phyloP scores from a whole-genome alignment of 164 flowering plant genomes.

The Vitis riparia region DNA sequence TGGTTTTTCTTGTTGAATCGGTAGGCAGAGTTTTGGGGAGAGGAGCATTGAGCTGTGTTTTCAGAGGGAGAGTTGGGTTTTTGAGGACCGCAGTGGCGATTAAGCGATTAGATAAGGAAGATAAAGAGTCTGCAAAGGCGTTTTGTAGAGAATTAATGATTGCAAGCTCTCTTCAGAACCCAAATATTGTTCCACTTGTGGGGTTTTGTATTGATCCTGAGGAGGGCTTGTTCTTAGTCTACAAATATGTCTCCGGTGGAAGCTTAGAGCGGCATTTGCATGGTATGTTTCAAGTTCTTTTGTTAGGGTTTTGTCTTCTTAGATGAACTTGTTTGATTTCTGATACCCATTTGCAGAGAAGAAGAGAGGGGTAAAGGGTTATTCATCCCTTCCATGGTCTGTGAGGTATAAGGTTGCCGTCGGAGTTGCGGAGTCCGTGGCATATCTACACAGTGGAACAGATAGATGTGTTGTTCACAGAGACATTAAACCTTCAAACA shows the following conservation, averaged over 20 bases:
- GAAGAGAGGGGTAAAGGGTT: slow-evolving; percentile 55
- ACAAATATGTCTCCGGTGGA: slow-evolving; percentile 89
- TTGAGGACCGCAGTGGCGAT: slow-evolving; percentile 76
- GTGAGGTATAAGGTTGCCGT: slow-evolving; percentile 78
- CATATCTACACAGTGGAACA: slow-evolving; percentile 75
- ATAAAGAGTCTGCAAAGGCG: slow-evolving; percentile 79
- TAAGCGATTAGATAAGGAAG: slow-evolving; percentile 79
- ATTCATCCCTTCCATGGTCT: slow-evolving; percentile 66
- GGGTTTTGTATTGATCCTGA: slow-evolving; percentile 90
- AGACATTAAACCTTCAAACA: slow-evolving; percentile 93
- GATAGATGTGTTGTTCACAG: slow-evolving; percentile 90
- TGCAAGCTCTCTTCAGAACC: slow-evolving; percentile 72
- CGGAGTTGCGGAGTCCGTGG: slow-evolving; percentile 82
- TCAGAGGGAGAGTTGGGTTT: slow-evolving; percentile 74
- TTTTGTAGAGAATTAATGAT: slow-evolving; percentile 94
- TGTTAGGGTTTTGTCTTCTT: slow-evolving; percentile 5
- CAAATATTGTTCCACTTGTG: slow-evolving; percentile 72
- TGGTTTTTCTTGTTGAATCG: slow-evolving; percentile 20
- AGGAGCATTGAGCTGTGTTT: slow-evolving; percentile 92
- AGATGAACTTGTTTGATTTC: slow-evolving; percentile 15
- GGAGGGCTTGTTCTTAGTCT: slow-evolving; percentile 81
- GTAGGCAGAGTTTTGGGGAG: slow-evolving; percentile 89
- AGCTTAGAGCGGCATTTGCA: slow-evolving; percentile 86
- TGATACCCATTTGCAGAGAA: slow-evolving; percentile 47
- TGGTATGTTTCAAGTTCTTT: slow-evolving; percentile 39